Evolutionary conservation across 192 early-diverging fungal genomes (phyloP).

Genomic region (Chytriomyces sp.): DNA sequence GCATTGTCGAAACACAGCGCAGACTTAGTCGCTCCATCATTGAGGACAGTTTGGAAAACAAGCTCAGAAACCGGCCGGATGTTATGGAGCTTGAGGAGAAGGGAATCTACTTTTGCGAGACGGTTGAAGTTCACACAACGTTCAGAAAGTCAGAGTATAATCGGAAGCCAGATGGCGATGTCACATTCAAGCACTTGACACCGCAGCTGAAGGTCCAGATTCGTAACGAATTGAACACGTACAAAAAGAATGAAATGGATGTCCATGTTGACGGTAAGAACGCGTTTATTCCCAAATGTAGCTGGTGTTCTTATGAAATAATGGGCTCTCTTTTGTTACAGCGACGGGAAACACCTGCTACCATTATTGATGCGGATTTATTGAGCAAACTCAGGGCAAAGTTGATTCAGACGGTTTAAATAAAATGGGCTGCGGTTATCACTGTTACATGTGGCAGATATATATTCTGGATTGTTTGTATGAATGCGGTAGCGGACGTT

Average conservation of each 20-base stretch:
- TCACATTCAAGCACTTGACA: slow-evolving; percentile 83
- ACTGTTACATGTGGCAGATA: too few species aligned
- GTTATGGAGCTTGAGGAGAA: slow-evolving; percentile 48
- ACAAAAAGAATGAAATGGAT: slow-evolving; percentile 89
- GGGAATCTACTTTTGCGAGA: slow-evolving; percentile 55
- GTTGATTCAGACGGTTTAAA: too few species aligned
- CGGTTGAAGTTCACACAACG: slow-evolving; percentile 64
- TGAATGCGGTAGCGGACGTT: too few species aligned
- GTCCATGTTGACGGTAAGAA: slow-evolving; percentile 72
- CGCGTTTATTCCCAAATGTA: neutral
- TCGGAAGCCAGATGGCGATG: slow-evolving; percentile 79
- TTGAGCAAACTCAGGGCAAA: neutral
- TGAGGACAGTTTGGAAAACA: slow-evolving; percentile 50
- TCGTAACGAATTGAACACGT: slow-evolving; percentile 93
- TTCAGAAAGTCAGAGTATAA: slow-evolving; percentile 82
- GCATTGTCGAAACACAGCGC: slow-evolving; percentile 52
- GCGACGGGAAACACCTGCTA: slow-evolving; percentile 52
- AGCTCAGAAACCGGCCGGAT: slow-evolving; percentile 56
- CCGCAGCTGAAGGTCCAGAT: slow-evolving; percentile 84
- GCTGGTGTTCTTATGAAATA: neutral
- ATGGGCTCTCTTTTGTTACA: slow-evolving; percentile 13
- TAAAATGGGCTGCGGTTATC: too few species aligned
- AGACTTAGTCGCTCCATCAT: slow-evolving; percentile 49
- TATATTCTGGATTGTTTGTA: too few species aligned
- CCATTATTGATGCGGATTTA: slow-evolving; percentile 34